phyloP scores from a whole-genome alignment of 2,329 filamentous ascomycete species.

The Orbilia brochopaga region DNA sequence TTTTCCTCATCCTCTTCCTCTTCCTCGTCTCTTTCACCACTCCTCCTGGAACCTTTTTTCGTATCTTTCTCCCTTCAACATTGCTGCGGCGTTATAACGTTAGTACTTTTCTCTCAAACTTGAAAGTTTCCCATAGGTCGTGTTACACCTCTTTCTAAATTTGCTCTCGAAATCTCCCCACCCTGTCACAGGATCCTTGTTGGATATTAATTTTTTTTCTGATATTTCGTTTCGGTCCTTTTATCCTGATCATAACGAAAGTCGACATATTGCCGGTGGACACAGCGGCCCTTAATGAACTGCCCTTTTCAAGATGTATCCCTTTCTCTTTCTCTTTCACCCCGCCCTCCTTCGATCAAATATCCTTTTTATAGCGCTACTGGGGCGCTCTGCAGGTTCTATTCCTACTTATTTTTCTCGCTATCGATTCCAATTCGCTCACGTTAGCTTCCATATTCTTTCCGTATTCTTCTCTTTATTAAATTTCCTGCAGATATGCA shows the following conservation, averaged over 20 bases:
- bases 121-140: neutral
- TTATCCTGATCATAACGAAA: slow-evolving; percentile 18
- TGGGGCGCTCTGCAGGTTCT: neutral
- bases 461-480: too few relatives aligned
- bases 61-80: slow-evolving; percentile 31
- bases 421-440: too few relatives aligned
- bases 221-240: slow-evolving; percentile 14
- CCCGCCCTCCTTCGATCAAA: too few relatives aligned
- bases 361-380: neutral
- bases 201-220: slow-evolving; percentile 1
- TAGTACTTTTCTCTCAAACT: neutral
- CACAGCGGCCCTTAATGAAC: neutral
- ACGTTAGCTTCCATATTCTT: too few relatives aligned
- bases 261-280: neutral
- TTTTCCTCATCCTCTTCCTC: slow-evolving; percentile 38
- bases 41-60: too few relatives aligned
- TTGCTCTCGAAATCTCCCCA: neutral
- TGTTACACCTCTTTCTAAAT: neutral
- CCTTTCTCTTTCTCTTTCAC: too few relatives aligned
- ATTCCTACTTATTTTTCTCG: neutral
- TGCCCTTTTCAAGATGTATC: too few relatives aligned
- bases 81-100: slow-evolving; percentile 5
- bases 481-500: too few relatives aligned
- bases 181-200: neutral
- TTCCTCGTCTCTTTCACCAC: slow-evolving; percentile 25